Evolutionary conservation across 305 asterid genomes (phyloP), one percentile per base, ranked within the genome.

Genomic region (Striga hermonthica): DNA sequence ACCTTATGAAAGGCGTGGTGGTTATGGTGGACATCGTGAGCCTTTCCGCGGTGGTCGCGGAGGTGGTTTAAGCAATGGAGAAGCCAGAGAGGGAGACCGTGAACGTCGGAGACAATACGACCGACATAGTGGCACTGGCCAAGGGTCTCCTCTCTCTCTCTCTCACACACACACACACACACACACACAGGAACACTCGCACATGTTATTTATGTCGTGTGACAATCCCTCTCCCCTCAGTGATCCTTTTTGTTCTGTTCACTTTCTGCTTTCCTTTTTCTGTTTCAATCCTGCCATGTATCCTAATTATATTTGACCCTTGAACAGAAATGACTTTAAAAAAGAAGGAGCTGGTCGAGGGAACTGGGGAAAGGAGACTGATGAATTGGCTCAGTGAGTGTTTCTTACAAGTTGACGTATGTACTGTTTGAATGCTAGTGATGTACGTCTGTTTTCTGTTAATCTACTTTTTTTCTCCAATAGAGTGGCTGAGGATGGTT

Each of bases 311-410:
- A 6, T 28, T 66, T 5, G 39, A 48, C 40, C 14, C 16, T 55
- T 62, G 6, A 57, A 47, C 82, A 89, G 98, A 74, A 75, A 67
- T 78, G 95, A 84, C 67, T 37, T 85, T 34, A 89, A 89, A 67
- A 83, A 88, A 4, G 98, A 86, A 39, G 97, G 97, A 66, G 57
- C 90, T 78, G 96, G 96, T 57, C 80, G 72, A 36, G 97, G 91
- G 54, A 87, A 85, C 79, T 91, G 97, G 98, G 98, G 98, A 65
- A 70, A 79, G 55, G 80, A 71, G 52, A 55, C 77, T 72, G 93
- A 86, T 83, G 96, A 86, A 60, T 64, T 83, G 68, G 60, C 80
- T 59, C 84, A 60, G 97, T 91, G 82, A 82, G 88, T 79, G 35
- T 77, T 56, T 43, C 7, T 35, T n/a, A 22, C 59, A 34, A 13